Evolutionary conservation across 768 basidiomycete species (phyloP), one percentile per base, ranked within the genome.

Genomic region (Psilocybe cubensis): DNA sequence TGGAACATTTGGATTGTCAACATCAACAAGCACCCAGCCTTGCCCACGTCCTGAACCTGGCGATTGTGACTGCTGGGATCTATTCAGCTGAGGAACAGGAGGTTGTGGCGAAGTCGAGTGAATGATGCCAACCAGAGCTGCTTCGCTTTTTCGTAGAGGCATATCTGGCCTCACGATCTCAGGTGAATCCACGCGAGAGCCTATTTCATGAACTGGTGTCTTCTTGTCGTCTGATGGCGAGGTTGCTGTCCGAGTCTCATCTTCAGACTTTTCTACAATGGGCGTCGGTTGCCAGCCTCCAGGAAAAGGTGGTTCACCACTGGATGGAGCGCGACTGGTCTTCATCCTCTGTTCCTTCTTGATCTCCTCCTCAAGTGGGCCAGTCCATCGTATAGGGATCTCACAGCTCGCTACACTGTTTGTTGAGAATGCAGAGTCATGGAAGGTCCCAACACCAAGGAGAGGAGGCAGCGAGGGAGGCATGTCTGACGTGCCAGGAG

Each of bases 11-110:
- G 51, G 21, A 33, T 51, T 46, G 33, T 85, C 85, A 14, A 87
- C 80, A 50, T 85, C 87, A 33, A 88, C 82, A 23, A 88, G 72
- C 2, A 88, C 86, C 86, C 86, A 88, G 23, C 86, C 86, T 63
- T 83, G 74, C 14, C 80, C 79, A 42, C 74, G 77, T 40, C 52
- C 54, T 10, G 49, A n/a, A n/a, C n/a, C 28, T 5, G 52, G 46
- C 4, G 49, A n/a, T n/a, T n/a, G 57, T 44, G 72, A 56, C 64
- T 63, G 74, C 69, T 55, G 35, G 23, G 65, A 48, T 46, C 57
- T 60, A 54, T 70, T 46, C 25, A 42, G 64, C 41, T 52, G 65
- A 56, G 50, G 58, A 51, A 52, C 42, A 24, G 70, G 68, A 10
- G 69, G 62, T 9, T 58, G 48, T 24, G 67, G 66, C 27, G 65